phyloP scores from a whole-genome alignment of 345 rosid species.

The Aethionema arabicum region DNA sequence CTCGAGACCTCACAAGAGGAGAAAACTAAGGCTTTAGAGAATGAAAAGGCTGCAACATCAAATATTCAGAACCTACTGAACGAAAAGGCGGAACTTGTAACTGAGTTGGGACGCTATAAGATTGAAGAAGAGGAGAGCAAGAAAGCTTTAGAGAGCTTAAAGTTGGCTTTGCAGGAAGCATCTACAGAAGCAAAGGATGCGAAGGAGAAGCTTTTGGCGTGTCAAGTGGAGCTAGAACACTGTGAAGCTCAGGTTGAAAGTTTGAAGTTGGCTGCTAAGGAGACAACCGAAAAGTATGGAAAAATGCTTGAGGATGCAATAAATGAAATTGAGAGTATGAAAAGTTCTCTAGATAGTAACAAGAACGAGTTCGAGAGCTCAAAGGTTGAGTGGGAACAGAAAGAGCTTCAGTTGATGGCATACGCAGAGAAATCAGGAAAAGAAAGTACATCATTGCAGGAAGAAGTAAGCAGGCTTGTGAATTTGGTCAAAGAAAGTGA shows the following conservation, averaged over 20 bases:
- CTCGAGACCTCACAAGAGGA: slow-evolving; percentile 62
- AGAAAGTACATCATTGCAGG: slow-evolving; percentile 51
- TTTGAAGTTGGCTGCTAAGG: slow-evolving; percentile 59
- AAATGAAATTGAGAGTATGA: slow-evolving; percentile 52
- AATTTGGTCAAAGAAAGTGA: slow-evolving; percentile 59
- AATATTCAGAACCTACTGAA: slow-evolving; percentile 59
- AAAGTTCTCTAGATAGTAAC: slow-evolving; percentile 41
- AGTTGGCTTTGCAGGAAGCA: slow-evolving; percentile 77
- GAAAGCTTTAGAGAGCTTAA: slow-evolving; percentile 79
- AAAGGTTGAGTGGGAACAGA: slow-evolving; percentile 67
- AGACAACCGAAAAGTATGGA: slow-evolving; percentile 62
- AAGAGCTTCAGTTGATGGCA: slow-evolving; percentile 54
- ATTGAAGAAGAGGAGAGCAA: slow-evolving; percentile 83
- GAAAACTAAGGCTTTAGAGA: slow-evolving; percentile 59
- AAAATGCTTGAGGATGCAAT: slow-evolving; percentile 63
- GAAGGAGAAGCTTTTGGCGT: slow-evolving; percentile 61
- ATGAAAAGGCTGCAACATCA: slow-evolving; percentile 69
- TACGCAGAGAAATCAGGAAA: slow-evolving; percentile 58
- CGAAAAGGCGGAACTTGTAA: slow-evolving; percentile 62
- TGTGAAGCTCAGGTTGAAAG: slow-evolving; percentile 58
- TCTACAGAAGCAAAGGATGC: slow-evolving; percentile 74
- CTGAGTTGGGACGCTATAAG: slow-evolving; percentile 56
- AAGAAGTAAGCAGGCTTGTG: slow-evolving; percentile 57
- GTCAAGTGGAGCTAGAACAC: slow-evolving; percentile 57
- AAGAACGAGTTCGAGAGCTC: slow-evolving; percentile 47